A percentile compares a stretch with the other conserved stretches of the same genome.
phyloP scores from a whole-genome alignment of 2,329 filamentous ascomycete species.

The Xylariaceae sp. region DNA sequence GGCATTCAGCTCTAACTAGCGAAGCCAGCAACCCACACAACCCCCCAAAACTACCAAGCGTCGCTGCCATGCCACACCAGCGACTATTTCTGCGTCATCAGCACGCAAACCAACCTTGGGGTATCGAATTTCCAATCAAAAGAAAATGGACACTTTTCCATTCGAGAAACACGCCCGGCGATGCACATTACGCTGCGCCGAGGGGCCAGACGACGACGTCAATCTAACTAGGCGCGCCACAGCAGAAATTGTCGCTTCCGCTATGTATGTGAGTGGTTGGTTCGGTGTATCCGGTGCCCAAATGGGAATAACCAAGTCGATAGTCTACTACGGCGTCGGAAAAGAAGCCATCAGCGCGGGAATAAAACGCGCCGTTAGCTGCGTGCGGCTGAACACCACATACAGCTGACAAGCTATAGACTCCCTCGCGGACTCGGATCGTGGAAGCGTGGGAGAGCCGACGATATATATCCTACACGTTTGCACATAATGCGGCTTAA shows the following conservation, averaged over 20 bases:
- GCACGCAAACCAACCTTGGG: no score
- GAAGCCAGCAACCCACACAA: no score
- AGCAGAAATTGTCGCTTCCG: constrained; percentile 12
- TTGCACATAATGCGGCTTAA: no score
- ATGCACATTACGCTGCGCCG: constrained; percentile 19
- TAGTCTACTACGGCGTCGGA: constrained; percentile 6
- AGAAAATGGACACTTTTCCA: no score
- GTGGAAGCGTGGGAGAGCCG: no score
- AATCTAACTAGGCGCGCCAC: constrained; percentile 2
- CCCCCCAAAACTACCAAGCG: no score
- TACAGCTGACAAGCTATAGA: background rate
- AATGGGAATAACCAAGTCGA: constrained; percentile 17
- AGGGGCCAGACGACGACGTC: constrained; percentile 6
- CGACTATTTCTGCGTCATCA: no score
- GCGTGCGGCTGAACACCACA: constrained; percentile 23
- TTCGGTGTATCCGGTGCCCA: constrained; percentile 4
- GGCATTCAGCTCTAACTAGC: no score
- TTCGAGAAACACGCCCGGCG: constrained; percentile 5
- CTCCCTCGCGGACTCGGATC: background rate
- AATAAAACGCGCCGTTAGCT: constrained; percentile 7
- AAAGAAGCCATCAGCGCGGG: constrained; percentile 5
- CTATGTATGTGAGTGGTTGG: constrained; percentile 10
- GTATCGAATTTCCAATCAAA: no score
- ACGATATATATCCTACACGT: no score
- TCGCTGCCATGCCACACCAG: no score